These are phyloP conservation scores for Penicillium sp. DNA, from an alignment of 2,329 filamentous ascomycete genomes.

Conservation along the genomic window DNA sequence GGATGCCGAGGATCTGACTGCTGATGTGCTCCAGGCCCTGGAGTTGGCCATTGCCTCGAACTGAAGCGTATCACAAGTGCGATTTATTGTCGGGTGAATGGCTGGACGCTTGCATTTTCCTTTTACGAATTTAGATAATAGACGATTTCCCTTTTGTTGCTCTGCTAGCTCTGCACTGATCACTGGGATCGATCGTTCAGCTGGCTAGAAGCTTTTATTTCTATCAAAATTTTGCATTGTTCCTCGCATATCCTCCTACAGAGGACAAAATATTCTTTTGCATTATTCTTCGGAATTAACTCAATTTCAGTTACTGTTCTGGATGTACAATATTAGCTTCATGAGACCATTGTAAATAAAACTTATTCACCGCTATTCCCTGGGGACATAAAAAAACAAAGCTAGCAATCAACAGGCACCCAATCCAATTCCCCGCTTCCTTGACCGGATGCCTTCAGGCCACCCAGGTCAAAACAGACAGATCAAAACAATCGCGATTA, in stretches of 20 bases:
- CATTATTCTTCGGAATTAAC: not conserved
- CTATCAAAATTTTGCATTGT: not conserved
- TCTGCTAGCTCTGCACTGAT: not conserved
- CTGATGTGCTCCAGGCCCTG: constrained; percentile 80
- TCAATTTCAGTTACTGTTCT: not conserved
- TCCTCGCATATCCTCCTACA: not conserved
- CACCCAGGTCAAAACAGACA: not conserved
- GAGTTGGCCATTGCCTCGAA: constrained; percentile 66
- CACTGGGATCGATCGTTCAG: not conserved
- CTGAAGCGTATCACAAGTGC: constrained; percentile 32
- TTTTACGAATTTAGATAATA: constrained; percentile 24
- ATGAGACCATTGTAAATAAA: too few relatives aligned
- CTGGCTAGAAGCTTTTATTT: not conserved
- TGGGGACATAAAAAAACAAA: too few relatives aligned
- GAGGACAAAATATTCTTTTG: not conserved
- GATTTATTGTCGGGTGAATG: constrained; percentile 4
- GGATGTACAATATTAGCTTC: not conserved
- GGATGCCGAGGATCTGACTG: constrained; percentile 80
- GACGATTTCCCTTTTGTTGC: constrained; percentile 24
- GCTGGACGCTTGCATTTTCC: constrained; percentile 16
- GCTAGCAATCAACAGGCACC: not conserved
- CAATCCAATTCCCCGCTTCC: not conserved
- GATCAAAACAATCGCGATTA: not conserved
- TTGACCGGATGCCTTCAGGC: not conserved
- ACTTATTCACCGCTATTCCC: too few relatives aligned